Conservation (phyloP, 306 rosid species). For the Geum urbanum region DNA sequence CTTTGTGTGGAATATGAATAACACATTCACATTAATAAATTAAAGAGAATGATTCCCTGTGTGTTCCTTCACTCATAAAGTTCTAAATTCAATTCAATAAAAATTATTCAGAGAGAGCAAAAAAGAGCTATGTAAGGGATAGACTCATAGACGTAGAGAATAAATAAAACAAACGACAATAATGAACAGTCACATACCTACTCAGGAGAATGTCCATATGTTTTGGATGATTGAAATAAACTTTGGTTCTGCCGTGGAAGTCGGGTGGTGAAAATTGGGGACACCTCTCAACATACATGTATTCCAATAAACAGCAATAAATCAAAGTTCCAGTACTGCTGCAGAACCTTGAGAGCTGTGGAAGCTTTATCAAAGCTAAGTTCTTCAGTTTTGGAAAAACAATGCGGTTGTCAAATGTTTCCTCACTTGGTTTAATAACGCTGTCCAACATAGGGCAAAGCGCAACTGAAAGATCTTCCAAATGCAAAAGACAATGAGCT, state of each 20-base stretch:
- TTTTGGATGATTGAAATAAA: neutral
- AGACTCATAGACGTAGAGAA: neutral
- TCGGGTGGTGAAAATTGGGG: neutral
- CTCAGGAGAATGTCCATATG: neutral
- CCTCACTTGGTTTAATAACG: neutral
- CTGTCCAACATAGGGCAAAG: neutral
- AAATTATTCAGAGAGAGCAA: too few species aligned
- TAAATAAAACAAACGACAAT: neutral
- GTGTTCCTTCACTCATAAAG: too few species aligned
- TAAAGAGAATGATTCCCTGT: too few species aligned
- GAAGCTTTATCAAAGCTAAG: neutral
- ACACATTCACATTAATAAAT: too few species aligned
- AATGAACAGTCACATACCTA: neutral
- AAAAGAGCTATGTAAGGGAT: too few species aligned
- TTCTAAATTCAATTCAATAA: too few species aligned
- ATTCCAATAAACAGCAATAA: slow-evolving; percentile 5
- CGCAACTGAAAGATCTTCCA: slow-evolving; percentile 3
- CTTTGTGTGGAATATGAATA: too few species aligned
- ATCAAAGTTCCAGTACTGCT: neutral
- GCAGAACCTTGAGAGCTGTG: neutral
- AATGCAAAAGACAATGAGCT: neutral
- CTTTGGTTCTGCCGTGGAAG: slow-evolving; percentile 4
- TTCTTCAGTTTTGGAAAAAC: neutral
- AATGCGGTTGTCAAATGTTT: neutral
- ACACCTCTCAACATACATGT: neutral